These are phyloP conservation scores for Irpex sp. DNA, from an alignment of 1,284 basidiomycete genomes.

Conservation along the genomic window DNA sequence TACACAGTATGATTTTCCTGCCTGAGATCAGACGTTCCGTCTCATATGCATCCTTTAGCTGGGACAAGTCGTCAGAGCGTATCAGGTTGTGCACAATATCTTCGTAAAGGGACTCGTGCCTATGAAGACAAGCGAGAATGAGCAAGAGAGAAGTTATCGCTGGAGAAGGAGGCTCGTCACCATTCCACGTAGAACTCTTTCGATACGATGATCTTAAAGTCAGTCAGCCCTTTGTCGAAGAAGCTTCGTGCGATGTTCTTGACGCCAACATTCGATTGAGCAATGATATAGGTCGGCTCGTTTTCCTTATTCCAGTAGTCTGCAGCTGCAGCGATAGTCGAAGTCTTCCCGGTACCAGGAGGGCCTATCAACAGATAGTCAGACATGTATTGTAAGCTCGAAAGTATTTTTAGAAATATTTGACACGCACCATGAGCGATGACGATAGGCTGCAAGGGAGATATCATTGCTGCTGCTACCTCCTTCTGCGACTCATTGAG, in stretches of 20 bases:
- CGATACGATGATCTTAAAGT: conserved; percentile 42
- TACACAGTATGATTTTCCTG: conserved; percentile 34
- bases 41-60: conserved; percentile 13
- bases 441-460: conserved; percentile 5
- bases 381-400: neutral
- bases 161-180: conserved; percentile 20
- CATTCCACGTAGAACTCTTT: conserved; percentile 45
- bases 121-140: conserved; percentile 13
- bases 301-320: conserved; percentile 9
- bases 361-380: conserved; percentile 16
- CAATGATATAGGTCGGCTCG: conserved; percentile 23
- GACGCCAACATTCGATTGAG: conserved; percentile 39
- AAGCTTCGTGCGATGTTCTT: conserved; percentile 42
- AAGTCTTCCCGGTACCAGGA: conserved; percentile 30
- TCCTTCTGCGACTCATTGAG: conserved; percentile 8
- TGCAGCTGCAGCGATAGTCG: conserved; percentile 25
- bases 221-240: conserved; percentile 25
- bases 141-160: neutral
- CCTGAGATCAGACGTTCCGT: conserved; percentile 21
- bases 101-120: conserved; percentile 44
- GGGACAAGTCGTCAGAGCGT: conserved; percentile 30
- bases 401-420: conserved; percentile 5
- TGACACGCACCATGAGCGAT: conserved; percentile 9
- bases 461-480: conserved; percentile 10
- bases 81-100: conserved; percentile 29